Evolutionary conservation across 1,284 basidiomycete genomes (phyloP).

Genomic region (Gomphus bonarii): DNA sequence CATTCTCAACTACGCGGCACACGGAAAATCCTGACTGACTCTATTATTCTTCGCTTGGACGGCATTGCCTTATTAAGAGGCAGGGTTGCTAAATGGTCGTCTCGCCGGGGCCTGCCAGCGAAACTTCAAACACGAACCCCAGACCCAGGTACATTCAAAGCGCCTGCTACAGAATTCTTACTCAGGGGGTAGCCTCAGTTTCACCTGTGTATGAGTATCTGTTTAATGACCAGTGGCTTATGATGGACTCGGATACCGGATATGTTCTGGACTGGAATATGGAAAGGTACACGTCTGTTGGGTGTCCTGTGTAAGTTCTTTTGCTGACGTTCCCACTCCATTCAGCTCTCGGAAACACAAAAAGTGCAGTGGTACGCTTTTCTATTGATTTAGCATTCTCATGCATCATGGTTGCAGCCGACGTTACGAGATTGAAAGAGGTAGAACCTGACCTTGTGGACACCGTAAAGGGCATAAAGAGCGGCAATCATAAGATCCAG

Average conservation of each 20-base stretch:
- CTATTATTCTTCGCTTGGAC: no score
- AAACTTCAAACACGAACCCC: no score
- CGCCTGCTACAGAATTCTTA: no score
- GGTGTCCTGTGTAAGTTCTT: not conserved
- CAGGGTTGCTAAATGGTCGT: no score
- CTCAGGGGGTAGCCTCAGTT: no score
- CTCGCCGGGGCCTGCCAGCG: no score
- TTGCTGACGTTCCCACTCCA: constrained; percentile 5
- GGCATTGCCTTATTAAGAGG: no score
- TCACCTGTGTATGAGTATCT: constrained; percentile 85
- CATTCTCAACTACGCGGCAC: no score
- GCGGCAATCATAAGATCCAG: constrained; percentile 82
- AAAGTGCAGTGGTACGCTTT: constrained; percentile 58
- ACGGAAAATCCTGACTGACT: no score
- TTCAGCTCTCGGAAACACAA: constrained; percentile 71
- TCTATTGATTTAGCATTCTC: not conserved
- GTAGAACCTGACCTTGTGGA: constrained; percentile 76
- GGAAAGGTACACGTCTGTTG: constrained; percentile 60
- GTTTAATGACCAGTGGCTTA: constrained; percentile 80
- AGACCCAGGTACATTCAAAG: no score
- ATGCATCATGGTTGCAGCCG: constrained; percentile 42
- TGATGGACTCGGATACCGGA: constrained; percentile 86
- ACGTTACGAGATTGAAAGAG: constrained; percentile 84
- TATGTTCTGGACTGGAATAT: constrained; percentile 86
- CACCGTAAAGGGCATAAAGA: constrained; percentile 69